Evolutionary conservation across 2,329 filamentous ascomycete species (phyloP).

Genomic region (Thermothelomyces thermophilus): DNA sequence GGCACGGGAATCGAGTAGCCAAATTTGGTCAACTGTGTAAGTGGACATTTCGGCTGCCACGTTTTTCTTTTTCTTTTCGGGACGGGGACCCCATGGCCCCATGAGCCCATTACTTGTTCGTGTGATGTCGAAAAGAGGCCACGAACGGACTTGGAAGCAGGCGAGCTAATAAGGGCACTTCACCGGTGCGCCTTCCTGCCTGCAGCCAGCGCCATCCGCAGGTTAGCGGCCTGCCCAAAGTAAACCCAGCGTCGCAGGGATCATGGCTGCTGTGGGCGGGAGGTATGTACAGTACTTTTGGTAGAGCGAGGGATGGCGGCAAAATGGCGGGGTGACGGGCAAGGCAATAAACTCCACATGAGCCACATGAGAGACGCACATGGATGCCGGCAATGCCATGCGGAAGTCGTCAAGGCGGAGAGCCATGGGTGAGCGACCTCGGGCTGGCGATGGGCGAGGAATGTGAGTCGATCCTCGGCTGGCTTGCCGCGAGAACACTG

Average conservation of each 20-base stretch:
- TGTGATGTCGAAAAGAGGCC: not conserved
- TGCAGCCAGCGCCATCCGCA: not conserved
- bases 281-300: not conserved
- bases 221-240: too few relatives aligned
- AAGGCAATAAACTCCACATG: conserved; percentile 4
- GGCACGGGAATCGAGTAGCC: conserved; percentile 5
- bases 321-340: conserved; percentile 15
- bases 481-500: not conserved
- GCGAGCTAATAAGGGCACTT: not conserved
- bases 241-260: too few relatives aligned
- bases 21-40: conserved; percentile 14
- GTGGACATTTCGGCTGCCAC: conserved; percentile 14
- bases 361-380: not conserved
- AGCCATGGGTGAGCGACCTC: not conserved
- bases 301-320: conserved; percentile 11
- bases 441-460: not conserved
- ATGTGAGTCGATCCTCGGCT: not conserved
- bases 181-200: not conserved
- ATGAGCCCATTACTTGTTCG: not conserved
- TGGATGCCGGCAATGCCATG: not conserved
- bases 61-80: not conserved
- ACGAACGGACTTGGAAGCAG: conserved; percentile 1
- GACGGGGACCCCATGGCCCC: conserved; percentile 3
- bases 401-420: not conserved
- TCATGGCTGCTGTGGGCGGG: too few relatives aligned